Evolutionary conservation across 202 grass and related monocot species (phyloP).

Genomic region (Hordeum pubiflorum): DNA sequence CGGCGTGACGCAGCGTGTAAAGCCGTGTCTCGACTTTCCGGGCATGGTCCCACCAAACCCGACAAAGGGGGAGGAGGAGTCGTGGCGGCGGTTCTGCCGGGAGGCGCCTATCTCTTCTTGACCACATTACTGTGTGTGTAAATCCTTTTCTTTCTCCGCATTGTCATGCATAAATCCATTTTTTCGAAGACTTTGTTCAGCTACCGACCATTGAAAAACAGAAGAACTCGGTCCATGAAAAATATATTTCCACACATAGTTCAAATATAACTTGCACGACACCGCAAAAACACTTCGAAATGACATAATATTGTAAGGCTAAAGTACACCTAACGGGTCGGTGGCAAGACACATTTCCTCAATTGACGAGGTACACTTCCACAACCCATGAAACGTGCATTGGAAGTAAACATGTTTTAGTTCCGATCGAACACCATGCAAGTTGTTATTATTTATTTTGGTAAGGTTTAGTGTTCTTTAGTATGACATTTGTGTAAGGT

Average conservation of each 20-base stretch:
- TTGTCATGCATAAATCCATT: not conserved
- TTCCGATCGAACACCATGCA: not conserved
- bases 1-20: not conserved
- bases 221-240: not conserved
- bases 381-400: not conserved
- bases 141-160: not conserved
- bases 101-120: not conserved
- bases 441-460: not conserved
- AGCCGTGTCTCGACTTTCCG: not conserved
- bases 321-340: not conserved
- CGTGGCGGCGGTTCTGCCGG: not conserved
- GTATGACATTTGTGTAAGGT: not conserved
- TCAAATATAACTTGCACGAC: not conserved
- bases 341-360: not conserved
- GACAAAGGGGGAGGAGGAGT: not conserved
- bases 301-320: not conserved
- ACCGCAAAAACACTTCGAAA: not conserved
- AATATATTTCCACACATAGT: not conserved
- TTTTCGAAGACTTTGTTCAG: not conserved
- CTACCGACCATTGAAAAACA: not conserved
- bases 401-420: not conserved
- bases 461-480: not conserved
- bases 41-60: not conserved
- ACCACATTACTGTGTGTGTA: not conserved
- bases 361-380: not conserved